Evolutionary conservation across 805 yeast species (phyloP).

Genomic region (Nakazawaea wyomingensis): DNA sequence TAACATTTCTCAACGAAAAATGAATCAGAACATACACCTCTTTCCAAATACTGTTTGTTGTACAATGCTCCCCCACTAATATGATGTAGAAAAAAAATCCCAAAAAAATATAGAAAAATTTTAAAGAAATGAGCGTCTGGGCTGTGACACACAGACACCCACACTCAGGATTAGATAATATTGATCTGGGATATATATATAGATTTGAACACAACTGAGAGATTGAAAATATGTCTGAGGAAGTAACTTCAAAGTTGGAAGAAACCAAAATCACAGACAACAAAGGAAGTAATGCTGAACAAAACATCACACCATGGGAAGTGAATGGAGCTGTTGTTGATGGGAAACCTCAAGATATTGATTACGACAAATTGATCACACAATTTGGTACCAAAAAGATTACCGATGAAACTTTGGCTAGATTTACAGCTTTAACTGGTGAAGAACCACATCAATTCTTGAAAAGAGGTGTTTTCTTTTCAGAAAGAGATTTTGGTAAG

Average conservation of each 20-base stretch:
- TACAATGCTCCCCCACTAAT: no score
- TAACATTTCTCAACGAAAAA: background rate
- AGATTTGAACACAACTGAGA: background rate
- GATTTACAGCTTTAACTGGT: conserved; percentile 83
- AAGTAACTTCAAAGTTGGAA: conserved; percentile 19
- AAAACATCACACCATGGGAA: conserved; percentile 93
- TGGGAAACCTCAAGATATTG: conserved; percentile 86
- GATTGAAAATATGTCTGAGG: conserved; percentile 14
- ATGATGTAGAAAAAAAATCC: no score
- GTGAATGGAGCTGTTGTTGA: conserved; percentile 98
- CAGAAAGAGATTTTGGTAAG: conserved; percentile 75
- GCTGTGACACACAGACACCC: no score
- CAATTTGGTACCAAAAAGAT: conserved; percentile 84
- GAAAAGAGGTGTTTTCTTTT: conserved; percentile 87
- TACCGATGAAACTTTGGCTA: conserved; percentile 59
- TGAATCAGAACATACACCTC: background rate
- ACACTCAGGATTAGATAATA: no score
- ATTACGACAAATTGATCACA: conserved; percentile 80
- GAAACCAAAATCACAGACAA: conserved; percentile 16
- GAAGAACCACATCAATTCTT: conserved; percentile 85
- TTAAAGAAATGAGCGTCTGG: no score
- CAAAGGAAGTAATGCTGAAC: conserved; percentile 31
- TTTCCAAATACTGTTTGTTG: no score
- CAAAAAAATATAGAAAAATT: no score
- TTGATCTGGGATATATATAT: no score